phyloP scores from a whole-genome alignment of 2,329 filamentous ascomycete species.

The Colletotrichum sp. region DNA sequence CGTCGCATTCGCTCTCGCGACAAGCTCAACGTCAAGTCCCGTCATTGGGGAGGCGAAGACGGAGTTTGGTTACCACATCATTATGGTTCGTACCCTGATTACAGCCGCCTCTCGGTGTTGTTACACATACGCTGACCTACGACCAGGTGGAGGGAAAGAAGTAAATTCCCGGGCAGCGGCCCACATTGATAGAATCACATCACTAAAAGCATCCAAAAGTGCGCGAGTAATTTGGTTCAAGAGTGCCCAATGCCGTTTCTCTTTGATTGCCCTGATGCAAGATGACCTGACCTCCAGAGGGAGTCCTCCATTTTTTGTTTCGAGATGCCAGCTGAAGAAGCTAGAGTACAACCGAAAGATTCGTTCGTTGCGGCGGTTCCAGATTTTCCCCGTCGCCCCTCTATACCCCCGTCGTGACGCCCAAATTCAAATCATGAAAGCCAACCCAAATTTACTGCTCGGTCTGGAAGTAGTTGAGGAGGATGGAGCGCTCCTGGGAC shows the following conservation, averaged over 20 bases:
- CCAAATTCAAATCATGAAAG: slow-evolving; percentile 27
- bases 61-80: slow-evolving; percentile 77
- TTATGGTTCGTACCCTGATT: slow-evolving; percentile 63
- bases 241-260: slow-evolving; percentile 22
- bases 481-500: slow-evolving; percentile 96
- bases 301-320: slow-evolving; percentile 38
- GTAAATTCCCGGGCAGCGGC: slow-evolving; percentile 22
- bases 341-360: slow-evolving; percentile 49
- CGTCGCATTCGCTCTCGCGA: slow-evolving; percentile 71
- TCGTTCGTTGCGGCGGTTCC: slow-evolving; percentile 27
- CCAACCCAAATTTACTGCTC: slow-evolving; percentile 60
- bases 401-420: slow-evolving; percentile 31
- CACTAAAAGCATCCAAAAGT: slow-evolving; percentile 4
- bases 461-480: slow-evolving; percentile 99
- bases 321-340: slow-evolving; percentile 50
- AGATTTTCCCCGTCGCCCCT: slow-evolving; percentile 12
- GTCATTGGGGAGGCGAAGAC: slow-evolving; percentile 76
- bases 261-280: slow-evolving; percentile 33
- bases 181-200: not conserved
- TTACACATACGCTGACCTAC: not conserved
- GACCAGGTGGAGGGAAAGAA: slow-evolving; percentile 46
- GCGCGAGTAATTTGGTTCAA: slow-evolving; percentile 7
- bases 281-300: slow-evolving; percentile 34
- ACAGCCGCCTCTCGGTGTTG: not conserved
- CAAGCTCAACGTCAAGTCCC: slow-evolving; percentile 67